Evolutionary conservation across 768 basidiomycete genomes (phyloP), one percentile per base, ranked within the genome.

Genomic region (Trametes coccinea): DNA sequence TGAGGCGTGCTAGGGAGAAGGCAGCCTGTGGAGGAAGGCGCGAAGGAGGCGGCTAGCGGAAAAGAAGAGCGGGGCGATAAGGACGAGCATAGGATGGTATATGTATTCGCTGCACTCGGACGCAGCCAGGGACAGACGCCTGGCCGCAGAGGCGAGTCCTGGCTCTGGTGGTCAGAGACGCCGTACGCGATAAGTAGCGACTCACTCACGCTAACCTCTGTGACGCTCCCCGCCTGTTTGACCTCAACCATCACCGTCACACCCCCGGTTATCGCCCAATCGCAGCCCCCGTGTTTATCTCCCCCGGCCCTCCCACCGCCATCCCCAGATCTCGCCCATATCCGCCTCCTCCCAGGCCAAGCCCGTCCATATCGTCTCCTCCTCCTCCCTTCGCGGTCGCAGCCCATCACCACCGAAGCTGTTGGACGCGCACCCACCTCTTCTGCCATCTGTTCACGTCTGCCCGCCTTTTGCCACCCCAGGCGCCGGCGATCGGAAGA

Each of bases 261-360:
- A 48, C 47, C 41, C 45, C 47, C 22, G 43, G 30, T 51, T 65
- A 65, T 65, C 63, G 63, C 1, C 62, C 62, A 64, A 64, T 64
- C 53, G 39, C 53, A 37, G 54, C 27, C 27, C 53, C 5, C 48
- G 41, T 14, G 48, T 59, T 64, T 64, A 64, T 64, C 62, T 16
- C 49, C 17, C 30, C 45, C 61, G 8, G 22, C 22, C 11, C 34
- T 45, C 45, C 22, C 22, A 39, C 41, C 50, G 17, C 53, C 30
- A 3, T 10, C 13, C 44, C 34, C 39, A 62, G 31, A 52, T 57
- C 55, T 52, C 31, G 33, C 45, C 49, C 61, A 46, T 45, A 11
- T 51, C 49, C 54, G 54, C 48, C 48, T 13, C 43, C 27, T 16
- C 43, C 53, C 53, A 50, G 43, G 46, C 59, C 52, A 60, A 53